Base-by-base conservation (phyloP, 805 yeast genomes). In the Candida bentonensis region DNA sequence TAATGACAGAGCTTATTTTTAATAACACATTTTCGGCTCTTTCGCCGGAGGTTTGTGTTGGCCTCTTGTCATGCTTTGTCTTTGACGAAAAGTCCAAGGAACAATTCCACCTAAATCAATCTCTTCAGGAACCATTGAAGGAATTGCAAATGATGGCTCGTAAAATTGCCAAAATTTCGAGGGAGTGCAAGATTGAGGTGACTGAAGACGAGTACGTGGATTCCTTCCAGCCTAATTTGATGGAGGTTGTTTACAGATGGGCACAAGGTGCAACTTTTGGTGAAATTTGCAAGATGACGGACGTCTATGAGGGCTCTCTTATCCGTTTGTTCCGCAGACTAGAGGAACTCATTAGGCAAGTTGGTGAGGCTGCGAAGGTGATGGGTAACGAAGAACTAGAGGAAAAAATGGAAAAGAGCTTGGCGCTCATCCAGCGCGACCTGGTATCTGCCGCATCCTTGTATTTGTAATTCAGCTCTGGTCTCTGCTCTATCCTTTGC, bases 211-310 rank as follows among this genome's bases (percentile, higher is more conserved):
- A 88, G 46, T 92, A 92, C 58, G 82, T 92, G 34, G 95, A 87
- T 59, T 73, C 82, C 22, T 94, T 92, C 68, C 78, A 94, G 64
- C 81, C 87, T 17, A 95, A 92, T 59, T 70, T 92, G 49, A 89
- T 92, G 97, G 97, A 88, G 60, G 96, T 92, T 43, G 96, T 92
- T 1, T 86, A 68, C 62, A 83, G 89, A 41, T 92, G 99, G 99
- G 86, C 96, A 62, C 80, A 82, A 59, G 97, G 97, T 17, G 96
- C 95, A 4, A 69, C 92, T 0, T 92, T 92, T 63, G 89, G 96
- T 0, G 96, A 89, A 60, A 89, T 92, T 50, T 89, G 97, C 67
- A 89, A 89, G 63, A 87, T 92, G 96, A 92, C 98, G 0, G 98
- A 92, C 59, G 97, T 92, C 39, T 92, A 89, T 54, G 99, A 92